Conservation (phyloP, 2,329 filamentous ascomycete species). For the Xenosphaeropsis pyriputrescens region DNA sequence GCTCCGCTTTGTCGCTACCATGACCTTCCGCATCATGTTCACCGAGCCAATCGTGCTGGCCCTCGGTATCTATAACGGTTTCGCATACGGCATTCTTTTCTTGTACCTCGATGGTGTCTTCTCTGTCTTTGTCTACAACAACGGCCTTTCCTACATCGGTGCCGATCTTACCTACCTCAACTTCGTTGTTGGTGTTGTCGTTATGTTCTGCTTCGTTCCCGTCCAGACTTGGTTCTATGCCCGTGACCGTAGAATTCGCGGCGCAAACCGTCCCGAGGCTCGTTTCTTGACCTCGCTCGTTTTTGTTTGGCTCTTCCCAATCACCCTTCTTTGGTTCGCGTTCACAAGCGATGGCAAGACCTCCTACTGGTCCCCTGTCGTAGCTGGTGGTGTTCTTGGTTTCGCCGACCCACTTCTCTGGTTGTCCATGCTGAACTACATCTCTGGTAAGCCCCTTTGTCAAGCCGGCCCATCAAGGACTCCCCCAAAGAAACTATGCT, state of each 20-base stretch:
- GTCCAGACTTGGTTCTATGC: slow-evolving; percentile 25
- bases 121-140: slow-evolving; percentile 26
- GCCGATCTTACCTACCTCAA: slow-evolving; percentile 26
- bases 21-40: slow-evolving; percentile 26
- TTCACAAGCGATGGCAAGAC: slow-evolving; percentile 24
- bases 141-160: slow-evolving; percentile 21
- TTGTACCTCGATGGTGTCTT: slow-evolving; percentile 27
- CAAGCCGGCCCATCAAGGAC: background rate
- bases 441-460: slow-evolving; percentile 14
- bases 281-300: slow-evolving; percentile 24
- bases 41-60: slow-evolving; percentile 25
- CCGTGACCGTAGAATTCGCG: slow-evolving; percentile 20
- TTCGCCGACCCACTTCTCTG: slow-evolving; percentile 26
- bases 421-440: slow-evolving; percentile 27
- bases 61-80: slow-evolving; percentile 25
- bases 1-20: slow-evolving; percentile 23
- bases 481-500: background rate
- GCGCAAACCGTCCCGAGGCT: slow-evolving; percentile 23
- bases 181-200: slow-evolving; percentile 24
- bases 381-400: slow-evolving; percentile 23
- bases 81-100: slow-evolving; percentile 25
- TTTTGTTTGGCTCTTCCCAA: slow-evolving; percentile 26
- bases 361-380: slow-evolving; percentile 24
- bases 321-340: slow-evolving; percentile 26
- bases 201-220: slow-evolving; percentile 25